phyloP scores from a whole-genome alignment of 768 basidiomycete species.

The Podaxis sp. region DNA sequence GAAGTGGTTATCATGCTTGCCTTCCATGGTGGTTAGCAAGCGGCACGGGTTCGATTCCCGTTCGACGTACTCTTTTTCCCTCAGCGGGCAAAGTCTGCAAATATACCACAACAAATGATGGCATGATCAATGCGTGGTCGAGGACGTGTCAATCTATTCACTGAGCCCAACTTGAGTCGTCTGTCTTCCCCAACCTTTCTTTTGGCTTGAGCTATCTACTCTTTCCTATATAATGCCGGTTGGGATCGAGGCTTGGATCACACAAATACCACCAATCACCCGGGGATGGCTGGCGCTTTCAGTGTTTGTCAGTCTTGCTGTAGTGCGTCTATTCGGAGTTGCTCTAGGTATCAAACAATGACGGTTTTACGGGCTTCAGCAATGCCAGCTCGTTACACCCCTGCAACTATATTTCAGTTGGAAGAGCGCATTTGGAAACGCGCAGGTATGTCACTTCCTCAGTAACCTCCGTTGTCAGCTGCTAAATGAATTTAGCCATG shows the following conservation, averaged over 20 bases:
- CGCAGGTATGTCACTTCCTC: slow-evolving; percentile 55
- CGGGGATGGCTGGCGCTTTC: slow-evolving; percentile 81
- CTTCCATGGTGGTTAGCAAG: slow-evolving; percentile 65
- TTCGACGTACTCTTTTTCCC: slow-evolving; percentile 46
- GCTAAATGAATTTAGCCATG: slow-evolving; percentile 58
- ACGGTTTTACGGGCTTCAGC: slow-evolving; percentile 43
- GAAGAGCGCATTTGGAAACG: slow-evolving; percentile 79
- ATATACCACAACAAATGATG: slow-evolving; percentile 1
- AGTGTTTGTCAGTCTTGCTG: slow-evolving; percentile 79
- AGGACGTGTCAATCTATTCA: slow-evolving; percentile 8
- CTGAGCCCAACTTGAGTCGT: not conserved
- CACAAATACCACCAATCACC: slow-evolving; percentile 90
- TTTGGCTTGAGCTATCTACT: not conserved
- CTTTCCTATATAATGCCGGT: slow-evolving; percentile 56
- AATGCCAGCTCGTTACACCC: slow-evolving; percentile 90
- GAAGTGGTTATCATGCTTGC: slow-evolving; percentile 94
- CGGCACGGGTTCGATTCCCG: slow-evolving; percentile 80
- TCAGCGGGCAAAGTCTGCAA: not conserved
- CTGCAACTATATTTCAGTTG: slow-evolving; percentile 92
- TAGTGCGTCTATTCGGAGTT: slow-evolving; percentile 57
- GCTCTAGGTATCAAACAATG: slow-evolving; percentile 8
- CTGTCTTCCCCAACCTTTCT: not conserved
- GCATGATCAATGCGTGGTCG: not conserved
- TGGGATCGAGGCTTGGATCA: slow-evolving; percentile 88
- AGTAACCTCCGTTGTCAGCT: not conserved